Percentiles rank a stretch among this genome's conserved stretches.
These are phyloP conservation scores for Dittrichia graveolens DNA, from an alignment of 129 eudicot genomes.

Conservation along the genomic window DNA sequence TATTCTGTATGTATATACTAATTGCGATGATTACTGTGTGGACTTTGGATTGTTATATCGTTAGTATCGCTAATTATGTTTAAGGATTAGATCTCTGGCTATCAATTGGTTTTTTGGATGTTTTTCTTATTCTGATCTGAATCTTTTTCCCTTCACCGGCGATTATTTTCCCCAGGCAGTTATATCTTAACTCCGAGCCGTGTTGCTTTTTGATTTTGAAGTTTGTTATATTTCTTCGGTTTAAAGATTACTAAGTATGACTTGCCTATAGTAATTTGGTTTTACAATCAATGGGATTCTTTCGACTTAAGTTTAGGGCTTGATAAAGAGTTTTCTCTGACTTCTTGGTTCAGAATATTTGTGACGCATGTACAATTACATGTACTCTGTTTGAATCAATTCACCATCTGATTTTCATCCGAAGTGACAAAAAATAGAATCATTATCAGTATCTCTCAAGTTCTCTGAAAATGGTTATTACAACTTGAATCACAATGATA, in stretches of 20 bases:
- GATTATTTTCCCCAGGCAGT: no score
- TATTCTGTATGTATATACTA: background rate
- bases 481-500: no score
- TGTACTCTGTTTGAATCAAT: background rate
- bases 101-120: background rate
- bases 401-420: no score
- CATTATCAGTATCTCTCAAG: no score
- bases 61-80: background rate
- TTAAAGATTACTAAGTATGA: no score
- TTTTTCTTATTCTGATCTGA: background rate
- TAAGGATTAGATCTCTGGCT: constrained; percentile 5
- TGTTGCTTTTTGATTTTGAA: background rate
- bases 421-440: no score
- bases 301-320: background rate
- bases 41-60: constrained; percentile 7
- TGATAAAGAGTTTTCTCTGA: background rate
- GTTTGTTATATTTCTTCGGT: background rate
- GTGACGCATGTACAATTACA: background rate
- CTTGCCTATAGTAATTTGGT: background rate
- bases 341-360: background rate
- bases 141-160: no score
- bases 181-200: no score
- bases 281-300: background rate
- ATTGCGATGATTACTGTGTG: background rate
- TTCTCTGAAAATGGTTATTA: no score